A percentile compares a stretch with the other conserved stretches of the same genome.
Evolutionary conservation across 768 basidiomycete species (phyloP).

Genomic region (Hygrocybe coccinea): DNA sequence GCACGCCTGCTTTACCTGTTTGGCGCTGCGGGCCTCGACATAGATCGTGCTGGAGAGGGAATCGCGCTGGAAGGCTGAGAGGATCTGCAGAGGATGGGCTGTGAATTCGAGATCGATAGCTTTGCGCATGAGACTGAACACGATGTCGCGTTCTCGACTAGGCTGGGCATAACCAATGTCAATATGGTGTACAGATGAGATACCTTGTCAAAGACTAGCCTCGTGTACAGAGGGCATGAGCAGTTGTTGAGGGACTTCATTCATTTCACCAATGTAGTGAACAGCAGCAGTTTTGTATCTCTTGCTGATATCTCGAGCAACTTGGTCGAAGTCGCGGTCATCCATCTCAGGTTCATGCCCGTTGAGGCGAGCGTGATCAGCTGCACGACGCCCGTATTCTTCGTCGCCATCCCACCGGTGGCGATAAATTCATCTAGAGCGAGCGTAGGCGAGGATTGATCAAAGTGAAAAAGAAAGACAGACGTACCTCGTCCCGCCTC

Average conservation of each 20-base stretch:
- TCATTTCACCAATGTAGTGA: slow-evolving; percentile 87
- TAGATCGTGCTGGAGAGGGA: slow-evolving; percentile 95
- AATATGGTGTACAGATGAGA: too few relatives aligned
- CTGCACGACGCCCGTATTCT: slow-evolving; percentile 42
- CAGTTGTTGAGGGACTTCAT: slow-evolving; percentile 85
- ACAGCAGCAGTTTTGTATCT: slow-evolving; percentile 70
- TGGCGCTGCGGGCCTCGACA: slow-evolving; percentile 85
- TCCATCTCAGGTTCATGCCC: slow-evolving; percentile 63
- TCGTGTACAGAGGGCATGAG: slow-evolving; percentile 97
- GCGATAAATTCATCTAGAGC: slow-evolving; percentile 66
- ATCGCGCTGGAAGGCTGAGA: slow-evolving; percentile 94
- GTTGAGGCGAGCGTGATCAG: slow-evolving; percentile 62
- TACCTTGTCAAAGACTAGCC: slow-evolving; percentile 92
- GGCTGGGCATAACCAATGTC: too few relatives aligned
- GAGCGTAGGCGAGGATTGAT: slow-evolving; percentile 1
- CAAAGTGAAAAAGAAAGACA: neutral
- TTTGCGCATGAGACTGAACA: slow-evolving; percentile 93
- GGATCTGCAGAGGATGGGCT: slow-evolving; percentile 73
- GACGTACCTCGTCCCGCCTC: slow-evolving; percentile 87
- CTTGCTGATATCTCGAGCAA: slow-evolving; percentile 75
- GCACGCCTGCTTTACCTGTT: slow-evolving; percentile 80
- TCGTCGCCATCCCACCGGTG: slow-evolving; percentile 65
- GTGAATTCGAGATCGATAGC: slow-evolving; percentile 79
- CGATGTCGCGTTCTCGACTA: slow-evolving; percentile 88
- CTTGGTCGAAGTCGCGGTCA: slow-evolving; percentile 75